Evolutionary conservation across 768 basidiomycete genomes (phyloP), one percentile per base, ranked within the genome.

Genomic region (Boletus pseudopeckii): DNA sequence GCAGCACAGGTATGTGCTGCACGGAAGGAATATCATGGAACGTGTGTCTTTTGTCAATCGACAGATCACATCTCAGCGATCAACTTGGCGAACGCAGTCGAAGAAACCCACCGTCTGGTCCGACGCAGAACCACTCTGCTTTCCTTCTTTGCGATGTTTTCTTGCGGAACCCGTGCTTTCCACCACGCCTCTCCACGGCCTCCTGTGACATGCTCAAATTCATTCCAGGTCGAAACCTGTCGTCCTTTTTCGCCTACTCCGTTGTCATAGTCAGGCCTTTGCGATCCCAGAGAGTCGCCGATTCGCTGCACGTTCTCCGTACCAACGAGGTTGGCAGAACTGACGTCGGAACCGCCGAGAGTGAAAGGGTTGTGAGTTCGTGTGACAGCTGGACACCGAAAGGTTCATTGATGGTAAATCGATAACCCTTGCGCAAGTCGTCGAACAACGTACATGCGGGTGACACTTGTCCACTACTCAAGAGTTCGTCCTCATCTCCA

Each of bases 381-480:
- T 18, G 69, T 59, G 30, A 61, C 44, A 39, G 70, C 69, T 70
- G 36, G 13, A 46, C 22, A 41, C 9, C 41, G 26, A 55, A 42
- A 46, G 5, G 30, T 20, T 13, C 36, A 42, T 49, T 7, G 33
- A 24, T 32, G 20, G 53, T 60, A 32, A 52, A 56, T 67, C 17
- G 28, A 53, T 28, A 28, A 13, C 28, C 15, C 43, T 20, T 14
- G 33, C n/a, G n/a, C 45, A 63, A 57, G 22, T 33, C 42, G 8
- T 51, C 54, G 40, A 43, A 57, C 48, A 50, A 64, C 79, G 62
- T 66, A 85, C 88, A 83, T 56, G 80, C 72, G 7, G 88, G 87
- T 24, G 88, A 92, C 1, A 77, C 81, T 63, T 89, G 89, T 1
- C 87, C 88, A 62, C 88, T 90, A 66, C 89, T 90, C 46, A 86